These are phyloP conservation scores for Typha latifolia DNA, from an alignment of 176 grass and related monocot species.

Conservation along the genomic window DNA sequence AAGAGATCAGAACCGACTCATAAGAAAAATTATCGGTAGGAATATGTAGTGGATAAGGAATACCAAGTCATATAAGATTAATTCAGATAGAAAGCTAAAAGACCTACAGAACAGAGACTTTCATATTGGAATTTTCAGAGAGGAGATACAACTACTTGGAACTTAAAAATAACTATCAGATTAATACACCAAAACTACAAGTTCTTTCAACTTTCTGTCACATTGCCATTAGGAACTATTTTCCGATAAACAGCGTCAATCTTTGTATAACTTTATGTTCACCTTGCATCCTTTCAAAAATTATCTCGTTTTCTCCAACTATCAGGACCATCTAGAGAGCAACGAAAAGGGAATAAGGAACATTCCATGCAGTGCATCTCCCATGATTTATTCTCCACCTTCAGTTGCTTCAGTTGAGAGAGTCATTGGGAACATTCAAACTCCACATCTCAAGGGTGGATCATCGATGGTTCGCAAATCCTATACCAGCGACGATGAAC, in stretches of 20 bases:
- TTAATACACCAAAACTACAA: no score
- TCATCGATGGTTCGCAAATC: slow-evolving; percentile 58
- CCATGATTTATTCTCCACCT: slow-evolving; percentile 49
- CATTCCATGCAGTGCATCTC: slow-evolving; percentile 45
- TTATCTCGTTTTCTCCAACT: slow-evolving; percentile 7
- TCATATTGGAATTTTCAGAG: no score
- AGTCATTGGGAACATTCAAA: slow-evolving; percentile 57
- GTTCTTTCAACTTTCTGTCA: no score
- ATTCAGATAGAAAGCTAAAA: no score
- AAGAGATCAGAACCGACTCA: no score
- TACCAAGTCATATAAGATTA: no score
- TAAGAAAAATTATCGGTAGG: no score
- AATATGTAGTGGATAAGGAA: no score
- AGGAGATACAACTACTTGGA: no score
- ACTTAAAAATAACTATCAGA: no score
- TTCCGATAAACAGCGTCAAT: background rate
- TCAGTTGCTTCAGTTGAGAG: slow-evolving; percentile 48
- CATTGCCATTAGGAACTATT: background rate
- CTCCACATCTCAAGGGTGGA: slow-evolving; percentile 19
- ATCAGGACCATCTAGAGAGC: slow-evolving; percentile 55
- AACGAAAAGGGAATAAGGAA: slow-evolving; percentile 32
- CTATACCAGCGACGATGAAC: slow-evolving; percentile 75
- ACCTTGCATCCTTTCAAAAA: slow-evolving; percentile 13
- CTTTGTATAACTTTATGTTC: slow-evolving; percentile 1
- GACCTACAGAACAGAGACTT: no score